Conservation (phyloP, 164 flowering plant species). For the Piper betle region DNA sequence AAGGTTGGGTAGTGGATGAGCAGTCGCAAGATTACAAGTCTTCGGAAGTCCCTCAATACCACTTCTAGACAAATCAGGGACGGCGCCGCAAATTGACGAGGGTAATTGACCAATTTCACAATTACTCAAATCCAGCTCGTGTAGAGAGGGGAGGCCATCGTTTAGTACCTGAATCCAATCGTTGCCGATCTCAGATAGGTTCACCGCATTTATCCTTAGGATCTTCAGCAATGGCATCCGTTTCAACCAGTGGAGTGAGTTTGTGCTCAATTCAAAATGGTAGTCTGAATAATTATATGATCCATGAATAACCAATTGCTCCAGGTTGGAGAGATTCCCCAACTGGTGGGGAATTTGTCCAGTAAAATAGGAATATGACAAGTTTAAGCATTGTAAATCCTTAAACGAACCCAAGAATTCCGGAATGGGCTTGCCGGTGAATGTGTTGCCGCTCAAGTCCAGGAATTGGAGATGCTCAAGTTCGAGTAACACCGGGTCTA, state of each 20-base stretch:
- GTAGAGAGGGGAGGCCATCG: background rate
- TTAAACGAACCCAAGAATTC: background rate
- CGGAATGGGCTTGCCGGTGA: background rate
- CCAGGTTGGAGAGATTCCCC: constrained; percentile 1
- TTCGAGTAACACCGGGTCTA: background rate
- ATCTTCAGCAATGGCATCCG: background rate
- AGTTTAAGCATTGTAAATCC: background rate
- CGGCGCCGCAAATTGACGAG: too few relatives aligned
- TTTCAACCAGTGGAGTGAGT: too few relatives aligned
- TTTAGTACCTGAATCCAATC: too few relatives aligned
- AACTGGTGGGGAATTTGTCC: constrained; percentile 1
- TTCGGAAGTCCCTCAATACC: too few relatives aligned
- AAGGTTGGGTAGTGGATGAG: too few relatives aligned
- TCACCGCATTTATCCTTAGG: too few relatives aligned
- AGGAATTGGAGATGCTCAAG: background rate
- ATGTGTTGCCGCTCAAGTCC: background rate
- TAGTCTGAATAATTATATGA: background rate
- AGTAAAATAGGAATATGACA: background rate
- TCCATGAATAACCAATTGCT: background rate
- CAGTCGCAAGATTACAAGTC: too few relatives aligned
- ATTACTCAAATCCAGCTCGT: background rate
- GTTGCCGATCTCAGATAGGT: too few relatives aligned
- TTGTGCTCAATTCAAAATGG: background rate
- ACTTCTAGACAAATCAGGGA: too few relatives aligned
- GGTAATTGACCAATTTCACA: background rate